Conservation (phyloP, 2,329 filamentous ascomycete genomes). For the Exophiala sideris region DNA sequence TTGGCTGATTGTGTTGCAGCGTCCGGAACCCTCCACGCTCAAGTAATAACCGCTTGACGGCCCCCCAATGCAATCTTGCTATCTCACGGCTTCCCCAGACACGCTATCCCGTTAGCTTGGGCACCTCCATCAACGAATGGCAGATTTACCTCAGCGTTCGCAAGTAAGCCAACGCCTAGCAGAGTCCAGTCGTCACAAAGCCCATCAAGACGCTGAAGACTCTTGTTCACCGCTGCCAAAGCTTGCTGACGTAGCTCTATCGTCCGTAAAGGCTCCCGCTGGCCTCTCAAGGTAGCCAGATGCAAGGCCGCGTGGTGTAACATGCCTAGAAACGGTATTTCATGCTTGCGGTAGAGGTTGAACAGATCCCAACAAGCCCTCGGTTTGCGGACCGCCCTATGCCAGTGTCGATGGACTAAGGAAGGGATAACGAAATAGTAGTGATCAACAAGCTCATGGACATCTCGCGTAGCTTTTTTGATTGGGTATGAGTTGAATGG, state of each 20-base stretch:
- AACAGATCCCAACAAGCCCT: conserved; percentile 18
- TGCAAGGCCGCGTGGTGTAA: conserved; percentile 18
- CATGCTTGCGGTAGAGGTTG: conserved; percentile 16
- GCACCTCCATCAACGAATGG: neutral
- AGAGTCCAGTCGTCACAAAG: conserved; percentile 14
- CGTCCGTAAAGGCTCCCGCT: conserved; percentile 2
- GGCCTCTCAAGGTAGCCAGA: conserved; percentile 9
- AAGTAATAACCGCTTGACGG: conserved; percentile 12
- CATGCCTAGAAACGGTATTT: conserved; percentile 18
- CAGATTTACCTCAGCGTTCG: conserved; percentile 14
- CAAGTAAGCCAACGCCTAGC: conserved; percentile 13
- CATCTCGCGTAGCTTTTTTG: conserved; percentile 8
- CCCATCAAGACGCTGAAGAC: conserved; percentile 1
- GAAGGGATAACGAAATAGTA: conserved; percentile 19
- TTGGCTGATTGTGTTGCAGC: neutral
- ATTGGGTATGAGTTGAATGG: conserved; percentile 15
- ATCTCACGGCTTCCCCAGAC: conserved; percentile 12
- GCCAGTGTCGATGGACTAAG: conserved; percentile 13
- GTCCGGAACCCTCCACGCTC: conserved; percentile 13
- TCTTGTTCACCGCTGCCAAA: conserved; percentile 9
- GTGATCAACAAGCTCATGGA: conserved; percentile 20
- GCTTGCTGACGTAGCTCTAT: conserved; percentile 12
- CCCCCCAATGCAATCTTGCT: conserved; percentile 14
- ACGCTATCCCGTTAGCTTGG: conserved; percentile 3
- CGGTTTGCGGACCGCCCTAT: conserved; percentile 11